Evolutionary conservation across 2,329 filamentous ascomycete species (phyloP), one percentile per base, ranked within the genome.

Genomic region (Dactylonectria estremocensis): DNA sequence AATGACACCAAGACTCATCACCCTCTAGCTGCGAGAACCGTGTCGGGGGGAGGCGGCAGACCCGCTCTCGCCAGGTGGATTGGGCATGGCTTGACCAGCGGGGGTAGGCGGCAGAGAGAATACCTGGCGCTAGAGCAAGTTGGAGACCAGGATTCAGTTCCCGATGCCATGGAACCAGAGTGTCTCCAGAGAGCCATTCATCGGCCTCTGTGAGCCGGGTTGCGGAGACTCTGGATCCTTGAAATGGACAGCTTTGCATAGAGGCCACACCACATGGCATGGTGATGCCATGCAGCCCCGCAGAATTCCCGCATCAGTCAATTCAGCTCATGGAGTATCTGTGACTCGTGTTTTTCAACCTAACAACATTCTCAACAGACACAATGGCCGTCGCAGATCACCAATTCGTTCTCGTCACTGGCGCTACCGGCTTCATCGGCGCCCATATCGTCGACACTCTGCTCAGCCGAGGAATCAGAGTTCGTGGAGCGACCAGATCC

Each of bases 391-490:
- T 20, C 6, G 16, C 33, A n/a, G 33, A 59, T 3, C 49, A 46
- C 28, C 58, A 68, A 37, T 70, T 69, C 13, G 67, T 77, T 8
- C 60, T 76, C 20, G 74, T 76, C 10, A 76, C 74, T 0, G 74
- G 77, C 11, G 73, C 73, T 14, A 75, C 68, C 1, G 75, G 73
- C 13, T 77, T 78, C 75, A 78, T 75, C 74, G 79, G 79, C 18
- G 79, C 78, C 18, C 79, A 81, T 60, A 70, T 81, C 28, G 78
- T 81, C 45, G 78, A 80, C 55, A 63, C 64, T 4, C 72, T 81
- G 2, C 69, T 82, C 0, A 35, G 58, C 3, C 72, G 75, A 3
- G 80, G 79, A 8, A 22, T 80, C 33, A 73, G 67, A 45, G 80
- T 82, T 18, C 74, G 78, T 1, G 80, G 77, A 18, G 73, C 76